Evolutionary conservation across 1,284 basidiomycete genomes (phyloP).

Genomic region (Tremellales sp.): DNA sequence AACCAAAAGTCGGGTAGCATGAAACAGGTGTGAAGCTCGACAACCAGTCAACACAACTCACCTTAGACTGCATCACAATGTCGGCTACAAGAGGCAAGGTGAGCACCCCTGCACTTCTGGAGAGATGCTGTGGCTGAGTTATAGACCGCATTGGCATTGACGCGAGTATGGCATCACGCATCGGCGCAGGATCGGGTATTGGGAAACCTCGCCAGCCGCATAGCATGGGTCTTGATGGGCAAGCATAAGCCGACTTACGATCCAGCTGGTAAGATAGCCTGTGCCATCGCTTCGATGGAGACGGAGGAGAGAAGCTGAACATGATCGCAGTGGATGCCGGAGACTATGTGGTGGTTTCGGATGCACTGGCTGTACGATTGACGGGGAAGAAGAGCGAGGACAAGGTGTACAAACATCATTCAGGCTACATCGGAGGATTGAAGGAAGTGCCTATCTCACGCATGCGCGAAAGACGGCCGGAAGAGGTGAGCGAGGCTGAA

Average conservation of each 20-base stretch:
- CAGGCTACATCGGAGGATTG: conserved; percentile 89
- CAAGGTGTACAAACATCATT: conserved; percentile 81
- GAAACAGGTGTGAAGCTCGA: no score
- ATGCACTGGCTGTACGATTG: conserved; percentile 77
- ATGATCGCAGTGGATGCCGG: conserved; percentile 73
- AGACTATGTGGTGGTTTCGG: conserved; percentile 96
- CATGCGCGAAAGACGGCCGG: conserved; percentile 80
- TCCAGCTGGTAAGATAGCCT: conserved; percentile 62
- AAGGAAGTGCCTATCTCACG: conserved; percentile 80
- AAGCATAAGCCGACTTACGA: conserved; percentile 99
- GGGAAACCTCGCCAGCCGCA: conserved; percentile 87
- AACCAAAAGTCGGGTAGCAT: no score
- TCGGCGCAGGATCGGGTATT: conserved; percentile 84
- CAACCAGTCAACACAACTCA: background rate
- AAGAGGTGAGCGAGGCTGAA: conserved; percentile 65
- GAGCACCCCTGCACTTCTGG: conserved; percentile 1
- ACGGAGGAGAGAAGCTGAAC: background rate
- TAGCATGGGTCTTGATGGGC: conserved; percentile 94
- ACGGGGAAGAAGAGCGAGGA: conserved; percentile 88
- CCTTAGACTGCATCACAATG: conserved; percentile 17
- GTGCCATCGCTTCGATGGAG: background rate
- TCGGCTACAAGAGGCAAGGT: conserved; percentile 30
- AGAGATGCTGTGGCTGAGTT: background rate
- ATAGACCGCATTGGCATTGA: conserved; percentile 91
- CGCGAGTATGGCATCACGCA: conserved; percentile 92